Conservation (phyloP, 1,284 basidiomycete species). For the Cryptococcus sp. region DNA sequence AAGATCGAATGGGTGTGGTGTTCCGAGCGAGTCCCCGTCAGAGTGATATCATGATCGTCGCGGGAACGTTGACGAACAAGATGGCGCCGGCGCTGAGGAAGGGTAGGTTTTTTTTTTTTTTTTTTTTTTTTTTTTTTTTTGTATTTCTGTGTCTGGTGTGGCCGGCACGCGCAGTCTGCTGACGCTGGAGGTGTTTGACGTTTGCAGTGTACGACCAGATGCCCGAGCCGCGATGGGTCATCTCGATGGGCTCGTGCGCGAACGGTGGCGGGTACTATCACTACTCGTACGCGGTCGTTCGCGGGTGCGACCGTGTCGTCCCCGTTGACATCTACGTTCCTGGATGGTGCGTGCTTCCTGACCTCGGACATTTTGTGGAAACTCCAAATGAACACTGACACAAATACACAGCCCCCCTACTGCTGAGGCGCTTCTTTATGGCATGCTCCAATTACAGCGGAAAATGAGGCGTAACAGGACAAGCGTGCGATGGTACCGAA, state of each 20-base stretch:
- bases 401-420: slow-evolving; percentile 53
- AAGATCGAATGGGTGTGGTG: slow-evolving; percentile 94
- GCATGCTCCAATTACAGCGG: slow-evolving; percentile 92
- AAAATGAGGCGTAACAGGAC: slow-evolving; percentile 93
- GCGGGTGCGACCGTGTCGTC: slow-evolving; percentile 98
- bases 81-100: slow-evolving; percentile 97
- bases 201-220: slow-evolving; percentile 85
- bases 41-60: slow-evolving; percentile 99
- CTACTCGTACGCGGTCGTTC: slow-evolving; percentile 95
- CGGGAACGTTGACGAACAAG: slow-evolving; percentile 98
- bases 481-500: slow-evolving; percentile 77
- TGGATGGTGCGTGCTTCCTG: slow-evolving; percentile 73
- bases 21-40: slow-evolving; percentile 98
- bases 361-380: background rate
- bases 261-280: slow-evolving; percentile 99
- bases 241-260: slow-evolving; percentile 99
- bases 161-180: background rate
- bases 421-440: slow-evolving; percentile 90
- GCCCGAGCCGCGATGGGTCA: slow-evolving; percentile 96
- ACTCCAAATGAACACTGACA: background rate
- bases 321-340: slow-evolving; percentile 98
- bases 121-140: background rate
- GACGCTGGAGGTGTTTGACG: background rate
- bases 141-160: no score
- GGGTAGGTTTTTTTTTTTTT: slow-evolving; percentile 26